Evolutionary conservation across 257 asterid species (phyloP).

Genomic region (Scutellaria barbata): DNA sequence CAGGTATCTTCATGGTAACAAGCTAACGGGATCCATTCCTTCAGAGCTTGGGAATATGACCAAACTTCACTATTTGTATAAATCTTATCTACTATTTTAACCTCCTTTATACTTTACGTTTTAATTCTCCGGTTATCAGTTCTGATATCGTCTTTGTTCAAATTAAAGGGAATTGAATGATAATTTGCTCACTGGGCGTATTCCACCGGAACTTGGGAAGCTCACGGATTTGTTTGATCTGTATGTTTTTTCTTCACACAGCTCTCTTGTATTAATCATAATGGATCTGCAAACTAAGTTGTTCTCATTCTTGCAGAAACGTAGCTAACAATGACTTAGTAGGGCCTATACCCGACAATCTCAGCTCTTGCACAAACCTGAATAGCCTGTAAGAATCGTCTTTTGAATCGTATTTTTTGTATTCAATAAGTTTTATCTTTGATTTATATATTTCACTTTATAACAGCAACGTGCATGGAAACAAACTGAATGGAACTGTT

Average conservation of each 20-base stretch:
- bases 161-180: conserved; percentile 80
- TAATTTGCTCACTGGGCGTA: conserved; percentile 73
- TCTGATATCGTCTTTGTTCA: neutral
- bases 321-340: conserved; percentile 83
- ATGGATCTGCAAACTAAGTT: neutral
- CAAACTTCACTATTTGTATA: conserved; percentile 87
- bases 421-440: neutral
- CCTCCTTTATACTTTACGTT: neutral
- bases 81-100: neutral
- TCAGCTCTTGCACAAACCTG: conserved; percentile 91
- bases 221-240: conserved; percentile 89
- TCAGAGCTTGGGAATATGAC: conserved; percentile 97
- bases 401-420: neutral
- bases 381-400: conserved; percentile 85
- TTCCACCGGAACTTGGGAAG: conserved; percentile 92
- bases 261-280: neutral
- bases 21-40: conserved; percentile 84
- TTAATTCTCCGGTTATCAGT: too few relatives aligned
- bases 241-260: conserved; percentile 43
- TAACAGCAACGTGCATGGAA: conserved; percentile 75
- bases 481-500: conserved; percentile 78
- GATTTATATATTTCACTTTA: too few relatives aligned
- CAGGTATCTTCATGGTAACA: conserved; percentile 94
- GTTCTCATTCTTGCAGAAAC: conserved; percentile 58
- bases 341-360: conserved; percentile 86